A percentile compares a stretch with the other conserved stretches of the same genome.
Conservation (phyloP, 2,329 filamentous ascomycete species). For the Aureobasidium sp. region DNA sequence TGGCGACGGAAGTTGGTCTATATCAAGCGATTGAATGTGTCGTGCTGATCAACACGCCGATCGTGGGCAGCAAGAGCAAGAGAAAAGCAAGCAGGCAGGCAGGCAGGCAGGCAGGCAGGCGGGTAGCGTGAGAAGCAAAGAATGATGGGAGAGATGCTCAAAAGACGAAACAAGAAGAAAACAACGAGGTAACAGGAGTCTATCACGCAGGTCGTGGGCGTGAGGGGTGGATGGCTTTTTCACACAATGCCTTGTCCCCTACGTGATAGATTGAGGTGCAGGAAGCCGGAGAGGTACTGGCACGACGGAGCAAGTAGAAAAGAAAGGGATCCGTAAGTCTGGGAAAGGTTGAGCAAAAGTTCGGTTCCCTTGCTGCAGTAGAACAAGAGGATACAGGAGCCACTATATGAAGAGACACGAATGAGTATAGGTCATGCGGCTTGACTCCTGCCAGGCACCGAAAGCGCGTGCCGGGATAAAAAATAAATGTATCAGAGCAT, state of each 20-base stretch:
- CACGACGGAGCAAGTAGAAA: slow-evolving; percentile 4
- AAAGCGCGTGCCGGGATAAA: slow-evolving; percentile 24
- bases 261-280: slow-evolving; percentile 11
- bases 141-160: background rate
- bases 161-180: slow-evolving; percentile 1
- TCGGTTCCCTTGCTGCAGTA: slow-evolving; percentile 26
- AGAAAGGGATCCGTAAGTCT: slow-evolving; percentile 10
- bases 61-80: background rate
- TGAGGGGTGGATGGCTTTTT: slow-evolving; percentile 9
- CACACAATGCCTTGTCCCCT: slow-evolving; percentile 11
- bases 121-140: background rate
- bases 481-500: slow-evolving; percentile 18
- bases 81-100: background rate
- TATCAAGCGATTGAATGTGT: background rate
- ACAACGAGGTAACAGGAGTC: slow-evolving; percentile 8
- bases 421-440: slow-evolving; percentile 10
- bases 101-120: background rate
- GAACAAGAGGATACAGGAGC: slow-evolving; percentile 18
- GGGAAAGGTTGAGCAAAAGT: slow-evolving; percentile 10
- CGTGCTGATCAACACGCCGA: background rate
- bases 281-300: slow-evolving; percentile 6
- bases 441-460: slow-evolving; percentile 29
- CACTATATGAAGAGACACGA: slow-evolving; percentile 11
- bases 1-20: background rate
- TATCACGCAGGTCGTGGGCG: slow-evolving; percentile 8